A percentile compares a stretch with the other conserved stretches of the same genome.
Conservation (phyloP, 164 flowering plant genomes). For the Vitis rotundifolia region DNA sequence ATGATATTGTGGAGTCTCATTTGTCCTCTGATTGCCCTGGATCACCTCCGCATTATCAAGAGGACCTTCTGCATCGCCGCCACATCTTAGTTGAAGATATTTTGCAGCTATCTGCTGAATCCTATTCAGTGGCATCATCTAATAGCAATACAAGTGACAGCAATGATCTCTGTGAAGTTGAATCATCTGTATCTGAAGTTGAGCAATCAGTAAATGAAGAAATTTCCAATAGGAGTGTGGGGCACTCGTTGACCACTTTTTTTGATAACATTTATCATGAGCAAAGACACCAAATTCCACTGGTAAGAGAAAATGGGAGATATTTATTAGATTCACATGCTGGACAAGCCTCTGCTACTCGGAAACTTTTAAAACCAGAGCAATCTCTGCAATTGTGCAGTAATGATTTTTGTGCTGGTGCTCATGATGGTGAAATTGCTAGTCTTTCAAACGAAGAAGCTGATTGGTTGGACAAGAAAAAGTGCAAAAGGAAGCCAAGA, state of each 20-base stretch:
- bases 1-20: slow-evolving; percentile 43
- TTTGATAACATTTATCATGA: slow-evolving; percentile 15
- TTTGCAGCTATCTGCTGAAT: slow-evolving; percentile 82
- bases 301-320: slow-evolving; percentile 26
- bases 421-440: slow-evolving; percentile 22
- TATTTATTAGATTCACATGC: slow-evolving; percentile 5
- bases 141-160: slow-evolving; percentile 76
- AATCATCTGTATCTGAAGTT: slow-evolving; percentile 23
- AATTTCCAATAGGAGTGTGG: slow-evolving; percentile 16
- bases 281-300: slow-evolving; percentile 14
- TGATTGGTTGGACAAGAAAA: slow-evolving; percentile 36
- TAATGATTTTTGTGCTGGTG: slow-evolving; percentile 16
- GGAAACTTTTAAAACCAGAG: slow-evolving; percentile 13
- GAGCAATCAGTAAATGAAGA: slow-evolving; percentile 29
- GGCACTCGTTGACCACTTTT: slow-evolving; percentile 10
- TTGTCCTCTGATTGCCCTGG: slow-evolving; percentile 46
- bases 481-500: slow-evolving; percentile 39
- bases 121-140: slow-evolving; percentile 76
- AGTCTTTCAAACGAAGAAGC: slow-evolving; percentile 20
- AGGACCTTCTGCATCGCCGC: slow-evolving; percentile 86
- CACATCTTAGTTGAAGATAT: slow-evolving; percentile 81
- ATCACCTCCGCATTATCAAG: slow-evolving; percentile 90
- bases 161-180: slow-evolving; percentile 43
- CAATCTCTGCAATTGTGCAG: slow-evolving; percentile 12
- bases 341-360: slow-evolving; percentile 20